Conservation (phyloP, 225 moss, liverwort and hornwort species). For the Polytrichum commune region DNA sequence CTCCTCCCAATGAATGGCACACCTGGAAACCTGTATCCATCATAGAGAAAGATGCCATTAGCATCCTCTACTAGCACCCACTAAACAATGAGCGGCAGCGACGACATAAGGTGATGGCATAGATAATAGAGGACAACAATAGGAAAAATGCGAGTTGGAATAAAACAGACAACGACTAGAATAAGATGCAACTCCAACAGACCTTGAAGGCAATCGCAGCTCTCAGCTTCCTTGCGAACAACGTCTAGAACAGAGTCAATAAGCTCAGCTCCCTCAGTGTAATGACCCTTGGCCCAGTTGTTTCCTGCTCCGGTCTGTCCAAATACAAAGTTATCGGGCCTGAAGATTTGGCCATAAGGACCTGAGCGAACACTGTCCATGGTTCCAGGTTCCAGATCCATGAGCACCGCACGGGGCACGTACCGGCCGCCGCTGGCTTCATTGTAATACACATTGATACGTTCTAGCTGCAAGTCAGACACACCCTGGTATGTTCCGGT, state of each 20-base stretch:
- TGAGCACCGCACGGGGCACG: conserved; percentile 49
- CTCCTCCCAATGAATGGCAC: conserved; percentile 48
- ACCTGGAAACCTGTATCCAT: conserved; percentile 39
- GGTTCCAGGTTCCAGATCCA: conserved; percentile 43
- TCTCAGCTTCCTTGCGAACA: conserved; percentile 48
- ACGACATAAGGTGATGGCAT: rapidly evolving
- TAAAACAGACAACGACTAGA: rapidly evolving
- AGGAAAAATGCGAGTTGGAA: too few relatives aligned
- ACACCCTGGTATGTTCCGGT: conserved; percentile 46
- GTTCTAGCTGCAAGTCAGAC: conserved; percentile 47
- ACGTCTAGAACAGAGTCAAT: conserved; percentile 53
- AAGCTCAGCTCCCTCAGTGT: conserved; percentile 48
- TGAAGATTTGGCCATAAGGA: conserved; percentile 47
- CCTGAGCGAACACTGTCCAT: conserved; percentile 52
- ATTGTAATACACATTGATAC: conserved; percentile 49
- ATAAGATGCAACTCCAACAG: not conserved
- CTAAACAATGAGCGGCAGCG: rapidly evolving
- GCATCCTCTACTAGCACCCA: too few relatives aligned
- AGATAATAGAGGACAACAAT: too few relatives aligned
- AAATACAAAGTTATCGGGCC: conserved; percentile 50
- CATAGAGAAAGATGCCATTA: too few relatives aligned
- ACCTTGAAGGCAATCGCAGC: conserved; percentile 53
- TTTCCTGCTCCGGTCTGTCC: conserved; percentile 49
- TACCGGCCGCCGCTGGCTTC: conserved; percentile 46
- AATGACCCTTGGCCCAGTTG: conserved; percentile 53